A percentile compares a stretch with the other conserved stretches of the same genome.
Evolutionary conservation across 208 protist genomes (phyloP).

Genomic region (Trypanosomatidae sp.): DNA sequence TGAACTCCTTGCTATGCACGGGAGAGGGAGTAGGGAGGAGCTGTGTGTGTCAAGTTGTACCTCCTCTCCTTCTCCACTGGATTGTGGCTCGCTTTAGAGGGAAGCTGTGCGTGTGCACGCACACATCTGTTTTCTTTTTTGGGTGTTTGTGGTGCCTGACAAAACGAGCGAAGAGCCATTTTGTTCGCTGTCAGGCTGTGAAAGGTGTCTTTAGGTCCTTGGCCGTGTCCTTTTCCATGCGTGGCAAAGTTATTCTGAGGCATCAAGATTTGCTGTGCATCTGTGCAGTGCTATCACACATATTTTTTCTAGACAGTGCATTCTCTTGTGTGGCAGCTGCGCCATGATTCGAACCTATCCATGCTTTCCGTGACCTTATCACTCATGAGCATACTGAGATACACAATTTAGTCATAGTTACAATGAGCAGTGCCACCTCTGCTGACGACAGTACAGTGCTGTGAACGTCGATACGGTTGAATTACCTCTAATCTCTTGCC

Average conservation of each 20-base stretch:
- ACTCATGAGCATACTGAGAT: constrained; percentile 28
- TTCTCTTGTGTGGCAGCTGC: neutral
- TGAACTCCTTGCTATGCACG: neutral
- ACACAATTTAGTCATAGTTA: constrained; percentile 32
- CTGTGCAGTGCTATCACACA: neutral
- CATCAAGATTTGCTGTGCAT: constrained; percentile 22
- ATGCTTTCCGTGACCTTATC: constrained; percentile 29
- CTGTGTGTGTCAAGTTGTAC: neutral
- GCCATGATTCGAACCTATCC: constrained; percentile 28
- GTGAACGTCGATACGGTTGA: neutral
- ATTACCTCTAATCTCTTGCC: neutral
- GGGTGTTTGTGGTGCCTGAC: neutral
- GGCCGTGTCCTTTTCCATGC: constrained; percentile 6
- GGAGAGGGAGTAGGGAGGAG: neutral
- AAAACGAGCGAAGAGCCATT: neutral
- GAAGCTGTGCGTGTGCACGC: neutral
- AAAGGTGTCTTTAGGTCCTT: constrained; percentile 36
- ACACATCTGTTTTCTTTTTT: neutral
- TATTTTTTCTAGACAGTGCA: neutral
- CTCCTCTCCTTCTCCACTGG: neutral
- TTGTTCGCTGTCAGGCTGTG: neutral
- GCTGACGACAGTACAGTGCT: neutral
- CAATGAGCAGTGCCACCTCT: neutral
- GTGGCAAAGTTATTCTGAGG: constrained; percentile 27
- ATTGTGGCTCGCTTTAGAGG: neutral